Evolutionary conservation across 2,329 filamentous ascomycete genomes (phyloP), one percentile per base, ranked within the genome.

Genomic region (Stromatinia cepivora): DNA sequence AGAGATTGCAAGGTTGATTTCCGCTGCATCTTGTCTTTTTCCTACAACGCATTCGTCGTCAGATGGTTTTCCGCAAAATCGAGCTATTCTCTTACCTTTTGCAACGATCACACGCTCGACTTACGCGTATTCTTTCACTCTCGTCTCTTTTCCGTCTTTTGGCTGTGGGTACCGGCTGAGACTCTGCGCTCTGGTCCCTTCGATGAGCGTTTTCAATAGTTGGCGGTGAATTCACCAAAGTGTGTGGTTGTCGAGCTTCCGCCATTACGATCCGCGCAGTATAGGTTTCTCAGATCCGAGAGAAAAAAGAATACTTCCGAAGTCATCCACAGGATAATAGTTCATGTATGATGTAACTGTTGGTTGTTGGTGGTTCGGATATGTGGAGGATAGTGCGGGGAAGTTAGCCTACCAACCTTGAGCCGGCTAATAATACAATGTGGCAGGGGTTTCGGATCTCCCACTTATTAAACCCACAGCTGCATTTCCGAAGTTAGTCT

Each of bases 101-200:
- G 76, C 82, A 84, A 67, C 79, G 77, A 75, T 84, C 82, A 73
- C 82, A 84, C 25, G 82, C 82, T 39, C 82, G 78, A 69, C 80
- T 84, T 63, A 83, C 82, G 64, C 82, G 69, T 20, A 59, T 70
- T 17, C 74, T 66, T 9, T 74, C 71, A 34, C 31, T 45, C 8
- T 71, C 70, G 25, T 70, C 72, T 45, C 67, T 73, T 70, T 71
- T 73, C 61, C 70, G 71, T 48, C 67, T 67, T 66, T 73, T 74
- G 8, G 54, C 58, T 48, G 52, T 9, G 25, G 54, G 42, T 39
- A 25, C 66, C 56, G 56, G 42, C 22, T 31, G 46, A 31, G 22
- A 39, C 13, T 52, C 59, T 39, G 20, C n/a, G 15, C 46, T 52
- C 34, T 45, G 36, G 4, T 61, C 31, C 34, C 54, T 28, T 39